Conservation (phyloP, 768 basidiomycete genomes). For the Porpolomopsis calyptriformis region DNA sequence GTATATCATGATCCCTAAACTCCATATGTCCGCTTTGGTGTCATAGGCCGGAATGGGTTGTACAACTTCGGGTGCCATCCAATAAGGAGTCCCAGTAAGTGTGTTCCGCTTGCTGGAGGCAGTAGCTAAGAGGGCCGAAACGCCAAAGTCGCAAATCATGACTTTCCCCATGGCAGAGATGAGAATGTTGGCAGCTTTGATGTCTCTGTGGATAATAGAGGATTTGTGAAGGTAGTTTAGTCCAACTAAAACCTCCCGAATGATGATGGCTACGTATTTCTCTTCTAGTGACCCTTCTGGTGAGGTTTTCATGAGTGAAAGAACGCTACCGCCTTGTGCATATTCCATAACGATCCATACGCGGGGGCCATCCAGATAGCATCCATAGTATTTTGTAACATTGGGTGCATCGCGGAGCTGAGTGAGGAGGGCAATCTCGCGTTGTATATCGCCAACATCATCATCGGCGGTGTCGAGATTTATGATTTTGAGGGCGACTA, state of each 20-base stretch:
- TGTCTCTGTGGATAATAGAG: conserved; percentile 91
- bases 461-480: conserved; percentile 96
- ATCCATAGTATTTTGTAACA: conserved; percentile 94
- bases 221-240: conserved; percentile 88
- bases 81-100: conserved; percentile 93
- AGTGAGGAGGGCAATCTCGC: conserved; percentile 85
- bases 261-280: conserved; percentile 77
- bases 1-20: conserved; percentile 88
- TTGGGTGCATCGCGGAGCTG: conserved; percentile 86
- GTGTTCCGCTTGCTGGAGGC: conserved; percentile 89
- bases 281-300: conserved; percentile 74
- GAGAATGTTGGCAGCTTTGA: conserved; percentile 96
- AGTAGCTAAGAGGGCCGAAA: conserved; percentile 82
- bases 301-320: conserved; percentile 85
- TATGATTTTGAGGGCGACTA: conserved; percentile 97
- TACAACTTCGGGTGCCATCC: conserved; percentile 99
- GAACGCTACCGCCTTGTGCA: conserved; percentile 89
- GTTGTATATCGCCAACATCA: conserved; percentile 93
- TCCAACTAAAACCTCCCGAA: conserved; percentile 79
- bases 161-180: conserved; percentile 82
- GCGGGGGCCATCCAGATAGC: conserved; percentile 86
- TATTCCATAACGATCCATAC: conserved; percentile 99
- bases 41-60: conserved; percentile 86
- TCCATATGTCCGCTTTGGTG: conserved; percentile 98
- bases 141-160: conserved; percentile 96